Base-by-base conservation (phyloP, 176 grass and related monocot species). In the Microstegium vimineum region DNA sequence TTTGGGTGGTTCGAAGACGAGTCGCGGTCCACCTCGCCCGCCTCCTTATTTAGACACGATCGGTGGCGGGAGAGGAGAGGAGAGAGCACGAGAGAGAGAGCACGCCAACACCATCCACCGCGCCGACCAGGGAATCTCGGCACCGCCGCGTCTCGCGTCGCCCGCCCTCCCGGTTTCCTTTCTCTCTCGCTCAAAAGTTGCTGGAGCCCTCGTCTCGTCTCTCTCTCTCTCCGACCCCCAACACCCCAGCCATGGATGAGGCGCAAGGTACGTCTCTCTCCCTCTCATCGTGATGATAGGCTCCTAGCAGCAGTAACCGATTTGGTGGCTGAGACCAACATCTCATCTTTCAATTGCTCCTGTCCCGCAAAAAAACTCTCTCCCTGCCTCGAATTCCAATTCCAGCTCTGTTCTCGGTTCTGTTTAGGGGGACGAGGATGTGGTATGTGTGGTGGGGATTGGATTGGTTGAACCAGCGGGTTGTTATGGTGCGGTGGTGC, bases 191-290 rank as follows among this genome's bases (percentile, higher is more conserved):
- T 31, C 23, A 30, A 20, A 86, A 81, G 77, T 45, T 72, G 13
- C 15, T 5, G 75, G 66, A 62, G 37, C 69, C 69, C 13, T 6
- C 65, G 0, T 1, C 14, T 14, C 27, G 3, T 46, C 31, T 16
- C 22, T 23, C 57, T 12, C 62, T 31, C 62, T n/a, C 82, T 12
- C n/a, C 12, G 12, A 4, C 9, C 41, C 5, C n/a, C 56, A 23
- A 13, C 8, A n/a, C 16, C 0, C 56, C 56, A 14, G 25, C 85
- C 73, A 91, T 96, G 88, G 94, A 93, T 38, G 88, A 96, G 25
- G 80, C 93, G 20, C 87, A 88, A 81, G 90, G 93, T 95, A 86
- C 25, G 79, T 6, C 26, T 15, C 17, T 10, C 49, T 18, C 42
- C 16, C 9, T 63, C 68, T 63, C 9, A 20, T 20, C 47, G 47